Evolutionary conservation across 2,329 filamentous ascomycete genomes (phyloP).

Genomic region (Endocalyx cinctus): DNA sequence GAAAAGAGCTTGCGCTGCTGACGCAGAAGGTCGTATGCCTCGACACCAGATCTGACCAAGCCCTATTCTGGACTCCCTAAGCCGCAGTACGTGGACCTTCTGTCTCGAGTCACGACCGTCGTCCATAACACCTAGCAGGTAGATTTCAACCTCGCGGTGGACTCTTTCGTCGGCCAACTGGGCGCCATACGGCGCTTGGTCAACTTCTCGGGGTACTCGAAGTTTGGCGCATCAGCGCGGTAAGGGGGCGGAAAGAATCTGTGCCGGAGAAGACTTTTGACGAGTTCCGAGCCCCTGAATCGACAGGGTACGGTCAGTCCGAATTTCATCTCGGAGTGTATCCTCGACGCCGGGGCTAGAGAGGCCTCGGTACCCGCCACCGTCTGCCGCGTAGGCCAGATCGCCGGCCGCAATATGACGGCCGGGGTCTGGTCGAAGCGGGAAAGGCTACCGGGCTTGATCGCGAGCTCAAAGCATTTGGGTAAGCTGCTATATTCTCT

Average conservation of each 20-base stretch:
- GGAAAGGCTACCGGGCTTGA: not conserved
- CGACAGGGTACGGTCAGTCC: constrained; percentile 4
- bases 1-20: constrained; percentile 1
- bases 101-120: constrained; percentile 5
- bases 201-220: constrained; percentile 5
- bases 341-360: not conserved
- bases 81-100: not conserved
- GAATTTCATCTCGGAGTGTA: constrained; percentile 4
- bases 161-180: constrained; percentile 7
- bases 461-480: constrained; percentile 1
- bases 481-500: too few relatives aligned
- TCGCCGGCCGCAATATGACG: not conserved
- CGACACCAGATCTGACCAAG: constrained; percentile 5
- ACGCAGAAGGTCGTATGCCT: constrained; percentile 3
- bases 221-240: constrained; percentile 3
- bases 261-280: constrained; percentile 3
- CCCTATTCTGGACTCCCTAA: constrained; percentile 1
- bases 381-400: not conserved
- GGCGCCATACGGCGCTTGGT: constrained; percentile 3
- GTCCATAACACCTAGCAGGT: constrained; percentile 12
- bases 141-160: constrained; percentile 10
- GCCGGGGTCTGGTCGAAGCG: not conserved
- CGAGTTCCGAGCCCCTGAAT: constrained; percentile 1
- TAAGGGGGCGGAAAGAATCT: constrained; percentile 1
- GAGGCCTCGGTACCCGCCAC: not conserved